Percentiles rank a stretch among this genome's conserved stretches.
phyloP scores from a whole-genome alignment of 805 yeast genomes.

The Brettanomyces custersianus region DNA sequence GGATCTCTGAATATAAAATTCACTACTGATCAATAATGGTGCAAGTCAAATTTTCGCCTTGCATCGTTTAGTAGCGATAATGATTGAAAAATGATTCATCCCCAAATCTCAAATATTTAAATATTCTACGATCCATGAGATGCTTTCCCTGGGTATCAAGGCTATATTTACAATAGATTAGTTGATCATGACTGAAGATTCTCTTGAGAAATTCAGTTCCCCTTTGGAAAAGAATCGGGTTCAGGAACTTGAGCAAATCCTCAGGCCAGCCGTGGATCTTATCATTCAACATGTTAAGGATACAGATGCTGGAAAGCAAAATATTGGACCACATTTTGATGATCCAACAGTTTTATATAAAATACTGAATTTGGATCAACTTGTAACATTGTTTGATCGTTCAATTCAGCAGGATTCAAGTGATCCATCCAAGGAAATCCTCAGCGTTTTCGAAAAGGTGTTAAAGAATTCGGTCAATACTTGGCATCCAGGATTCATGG shows the following conservation, averaged over 20 bases:
- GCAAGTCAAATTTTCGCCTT: no score
- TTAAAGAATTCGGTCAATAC: slow-evolving; percentile 66
- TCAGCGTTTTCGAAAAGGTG: slow-evolving; percentile 43
- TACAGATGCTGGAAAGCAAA: slow-evolving; percentile 34
- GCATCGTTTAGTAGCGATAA: no score
- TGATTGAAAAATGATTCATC: background rate
- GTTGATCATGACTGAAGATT: background rate
- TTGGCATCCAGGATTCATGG: slow-evolving; percentile 83
- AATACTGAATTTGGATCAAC: slow-evolving; percentile 26
- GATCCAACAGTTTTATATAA: slow-evolving; percentile 40
- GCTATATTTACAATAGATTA: background rate
- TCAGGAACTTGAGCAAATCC: slow-evolving; percentile 45
- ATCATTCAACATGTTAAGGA: slow-evolving; percentile 43
- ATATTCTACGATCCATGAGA: background rate
- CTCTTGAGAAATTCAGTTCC: slow-evolving; percentile 5
- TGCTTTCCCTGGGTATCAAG: background rate
- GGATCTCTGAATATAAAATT: no score
- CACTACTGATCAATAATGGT: no score
- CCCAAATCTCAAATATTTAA: background rate
- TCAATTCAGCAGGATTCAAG: slow-evolving; percentile 12
- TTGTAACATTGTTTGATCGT: slow-evolving; percentile 15
- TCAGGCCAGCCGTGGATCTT: slow-evolving; percentile 41
- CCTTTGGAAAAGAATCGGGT: slow-evolving; percentile 45
- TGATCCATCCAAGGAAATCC: slow-evolving; percentile 29
- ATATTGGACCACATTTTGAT: slow-evolving; percentile 40